Conservation (phyloP, 176 grass and related monocot genomes). For the Hordeum marinum region DNA sequence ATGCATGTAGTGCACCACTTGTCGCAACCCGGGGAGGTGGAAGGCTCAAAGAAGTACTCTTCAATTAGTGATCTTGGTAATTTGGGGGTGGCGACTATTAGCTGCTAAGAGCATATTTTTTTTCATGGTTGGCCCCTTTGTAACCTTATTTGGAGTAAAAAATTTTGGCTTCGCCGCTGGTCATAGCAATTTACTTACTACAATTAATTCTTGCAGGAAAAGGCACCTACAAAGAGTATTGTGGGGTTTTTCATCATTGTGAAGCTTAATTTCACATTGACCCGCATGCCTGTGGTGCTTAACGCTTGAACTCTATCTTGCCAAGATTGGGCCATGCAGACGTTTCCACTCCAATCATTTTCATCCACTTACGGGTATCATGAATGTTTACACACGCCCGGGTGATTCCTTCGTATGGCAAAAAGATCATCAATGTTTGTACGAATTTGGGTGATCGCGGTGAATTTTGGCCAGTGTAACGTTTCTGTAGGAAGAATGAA, state of each 20-base stretch:
- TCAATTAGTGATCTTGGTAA: too few relatives aligned
- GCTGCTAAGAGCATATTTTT: too few relatives aligned
- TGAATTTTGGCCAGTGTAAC: slow-evolving; percentile 2
- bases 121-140: too few relatives aligned
- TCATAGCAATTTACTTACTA: not conserved
- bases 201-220: not conserved
- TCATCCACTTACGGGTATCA: not conserved
- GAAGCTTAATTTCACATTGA: not conserved
- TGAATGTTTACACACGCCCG: slow-evolving; percentile 12
- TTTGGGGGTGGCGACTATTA: too few relatives aligned
- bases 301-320: not conserved
- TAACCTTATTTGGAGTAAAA: too few relatives aligned
- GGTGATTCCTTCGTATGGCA: not conserved
- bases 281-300: not conserved
- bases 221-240: not conserved
- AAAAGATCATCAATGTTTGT: slow-evolving; percentile 10
- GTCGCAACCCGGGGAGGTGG: too few relatives aligned
- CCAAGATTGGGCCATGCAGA: not conserved
- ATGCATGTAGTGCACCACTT: too few relatives aligned
- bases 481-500: slow-evolving; percentile 20
- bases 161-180: too few relatives aligned
- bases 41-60: too few relatives aligned
- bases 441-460: not conserved
- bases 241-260: not conserved
- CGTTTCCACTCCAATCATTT: slow-evolving; percentile 5